A percentile compares a stretch with the other conserved stretches of the same genome.
Conservation (phyloP, 331 rosid genomes). For the Phaseolus coccineus region DNA sequence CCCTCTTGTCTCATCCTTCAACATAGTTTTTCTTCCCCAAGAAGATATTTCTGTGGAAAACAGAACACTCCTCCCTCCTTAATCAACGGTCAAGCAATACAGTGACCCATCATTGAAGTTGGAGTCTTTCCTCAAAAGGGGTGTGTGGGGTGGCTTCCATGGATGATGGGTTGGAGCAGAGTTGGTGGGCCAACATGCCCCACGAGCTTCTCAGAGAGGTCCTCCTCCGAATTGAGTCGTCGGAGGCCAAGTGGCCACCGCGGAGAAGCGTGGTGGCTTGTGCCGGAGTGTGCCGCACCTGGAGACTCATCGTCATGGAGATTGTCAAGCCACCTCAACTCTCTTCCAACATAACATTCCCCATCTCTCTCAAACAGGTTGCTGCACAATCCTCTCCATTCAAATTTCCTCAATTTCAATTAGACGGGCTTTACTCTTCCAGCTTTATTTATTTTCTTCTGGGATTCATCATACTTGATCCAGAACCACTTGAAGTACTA, state of each 20-base stretch:
- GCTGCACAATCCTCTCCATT: neutral
- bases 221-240: constrained; percentile 68
- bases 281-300: constrained; percentile 92
- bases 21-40: neutral
- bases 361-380: constrained; percentile 93
- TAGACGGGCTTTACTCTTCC: neutral
- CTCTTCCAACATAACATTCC: constrained; percentile 80
- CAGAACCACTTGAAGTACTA: too few relatives aligned
- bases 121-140: neutral
- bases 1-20: neutral
- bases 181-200: constrained; percentile 91
- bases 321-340: constrained; percentile 75
- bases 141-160: constrained; percentile 22
- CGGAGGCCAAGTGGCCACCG: constrained; percentile 85
- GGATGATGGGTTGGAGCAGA: constrained; percentile 59
- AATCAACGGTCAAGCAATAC: neutral
- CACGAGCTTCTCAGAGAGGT: constrained; percentile 91
- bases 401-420: neutral
- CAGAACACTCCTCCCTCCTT: neutral
- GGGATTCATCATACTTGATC: neutral
- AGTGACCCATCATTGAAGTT: neutral
- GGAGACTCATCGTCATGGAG: constrained; percentile 80
- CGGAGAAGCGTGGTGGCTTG: constrained; percentile 83
- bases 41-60: neutral
- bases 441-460: too few relatives aligned